A percentile compares a stretch with the other conserved stretches of the same genome.
Evolutionary conservation across 1,284 basidiomycete genomes (phyloP).

Genomic region (Vanrija sp.): DNA sequence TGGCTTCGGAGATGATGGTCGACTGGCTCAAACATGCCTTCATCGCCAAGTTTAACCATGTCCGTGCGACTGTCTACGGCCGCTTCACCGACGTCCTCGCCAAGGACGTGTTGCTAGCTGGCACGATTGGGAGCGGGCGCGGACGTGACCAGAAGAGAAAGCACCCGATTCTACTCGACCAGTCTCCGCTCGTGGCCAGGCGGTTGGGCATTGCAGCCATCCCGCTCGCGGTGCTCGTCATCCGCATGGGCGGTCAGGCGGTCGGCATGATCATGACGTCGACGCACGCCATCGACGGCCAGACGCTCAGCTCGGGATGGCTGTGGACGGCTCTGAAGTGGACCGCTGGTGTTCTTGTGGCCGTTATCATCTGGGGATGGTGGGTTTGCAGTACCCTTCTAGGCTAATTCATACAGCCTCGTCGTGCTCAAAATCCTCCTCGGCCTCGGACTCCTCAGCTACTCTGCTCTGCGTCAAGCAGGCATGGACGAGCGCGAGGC

Average conservation of each 20-base stretch:
- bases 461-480: slow-evolving; percentile 67
- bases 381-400: slow-evolving; percentile 40
- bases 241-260: slow-evolving; percentile 82
- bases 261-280: slow-evolving; percentile 57
- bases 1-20: slow-evolving; percentile 88
- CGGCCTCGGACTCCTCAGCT: slow-evolving; percentile 78
- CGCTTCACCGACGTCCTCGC: slow-evolving; percentile 95
- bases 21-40: slow-evolving; percentile 99
- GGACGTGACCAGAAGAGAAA: slow-evolving; percentile 53
- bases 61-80: slow-evolving; percentile 91
- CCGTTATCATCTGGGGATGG: slow-evolving; percentile 75
- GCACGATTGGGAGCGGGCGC: slow-evolving; percentile 38
- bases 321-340: slow-evolving; percentile 54
- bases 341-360: slow-evolving; percentile 62
- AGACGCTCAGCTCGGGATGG: slow-evolving; percentile 31
- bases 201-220: slow-evolving; percentile 90
- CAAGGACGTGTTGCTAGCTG: slow-evolving; percentile 82
- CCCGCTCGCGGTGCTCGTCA: slow-evolving; percentile 85
- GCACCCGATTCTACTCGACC: slow-evolving; percentile 74
- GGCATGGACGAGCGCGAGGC: slow-evolving; percentile 71
- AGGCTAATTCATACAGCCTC: slow-evolving; percentile 53
- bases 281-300: slow-evolving; percentile 25
- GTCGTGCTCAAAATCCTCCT: slow-evolving; percentile 83
- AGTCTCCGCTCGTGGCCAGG: slow-evolving; percentile 89
- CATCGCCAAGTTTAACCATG: slow-evolving; percentile 94